Conservation (phyloP, 768 basidiomycete genomes). For the Myochromella boudieri region DNA sequence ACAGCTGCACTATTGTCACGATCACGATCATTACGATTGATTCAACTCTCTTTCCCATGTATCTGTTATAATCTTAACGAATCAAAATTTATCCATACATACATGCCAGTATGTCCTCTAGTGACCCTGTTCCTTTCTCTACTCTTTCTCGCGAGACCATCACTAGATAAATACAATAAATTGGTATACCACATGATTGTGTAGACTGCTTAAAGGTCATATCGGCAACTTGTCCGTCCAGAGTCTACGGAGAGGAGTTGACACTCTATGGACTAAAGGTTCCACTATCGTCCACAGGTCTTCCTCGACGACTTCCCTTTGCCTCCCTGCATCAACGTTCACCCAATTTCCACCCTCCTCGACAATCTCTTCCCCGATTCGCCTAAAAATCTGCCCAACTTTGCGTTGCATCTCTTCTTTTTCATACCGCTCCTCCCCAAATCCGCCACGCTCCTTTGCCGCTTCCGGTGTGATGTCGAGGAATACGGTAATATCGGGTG, state of each 20-base stretch:
- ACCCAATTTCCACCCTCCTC: conserved; percentile 43
- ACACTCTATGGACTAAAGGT: conserved; percentile 38
- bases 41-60: conserved; percentile 8
- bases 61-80: conserved; percentile 16
- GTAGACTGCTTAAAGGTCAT: no score
- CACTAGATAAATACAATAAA: no score
- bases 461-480: conserved; percentile 75
- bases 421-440: conserved; percentile 88
- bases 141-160: no score
- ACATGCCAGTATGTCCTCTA: no score
- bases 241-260: conserved; percentile 44
- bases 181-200: no score
- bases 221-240: conserved; percentile 38
- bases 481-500: conserved; percentile 87
- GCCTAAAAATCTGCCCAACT: conserved; percentile 60
- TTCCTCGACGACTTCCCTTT: conserved; percentile 46
- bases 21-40: conserved; percentile 14
- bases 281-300: conserved; percentile 56
- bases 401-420: conserved; percentile 69
- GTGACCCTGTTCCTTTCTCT: no score
- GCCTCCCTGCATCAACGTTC: conserved; percentile 56
- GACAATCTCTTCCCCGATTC: conserved; percentile 53
- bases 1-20: background rate
- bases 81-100: no score
- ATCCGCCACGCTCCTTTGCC: conserved; percentile 72